phyloP scores from a whole-genome alignment of 2,329 filamentous ascomycete genomes.

The Stagonosporopsis tanaceti region DNA sequence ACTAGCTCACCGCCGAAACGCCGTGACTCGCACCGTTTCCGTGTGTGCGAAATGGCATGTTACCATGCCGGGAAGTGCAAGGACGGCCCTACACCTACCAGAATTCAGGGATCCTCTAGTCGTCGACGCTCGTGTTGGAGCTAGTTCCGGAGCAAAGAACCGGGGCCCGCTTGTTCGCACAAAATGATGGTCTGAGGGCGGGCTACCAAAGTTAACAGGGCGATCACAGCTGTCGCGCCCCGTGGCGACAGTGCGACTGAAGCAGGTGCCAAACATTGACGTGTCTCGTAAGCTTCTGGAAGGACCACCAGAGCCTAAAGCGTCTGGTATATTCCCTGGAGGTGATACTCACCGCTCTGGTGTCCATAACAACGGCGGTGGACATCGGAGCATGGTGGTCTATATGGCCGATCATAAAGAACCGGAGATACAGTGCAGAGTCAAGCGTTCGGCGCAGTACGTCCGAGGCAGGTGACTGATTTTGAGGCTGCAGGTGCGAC shows the following conservation, averaged over 20 bases:
- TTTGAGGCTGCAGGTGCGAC: slow-evolving; percentile 17
- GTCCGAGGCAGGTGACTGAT: slow-evolving; percentile 16
- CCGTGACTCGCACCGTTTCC: slow-evolving; percentile 14
- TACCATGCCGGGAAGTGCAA: slow-evolving; percentile 12
- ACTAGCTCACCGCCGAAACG: slow-evolving; percentile 15
- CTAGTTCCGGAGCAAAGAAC: slow-evolving; percentile 17
- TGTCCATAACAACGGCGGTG: slow-evolving; percentile 20
- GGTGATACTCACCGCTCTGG: slow-evolving; percentile 27
- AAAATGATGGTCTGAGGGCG: slow-evolving; percentile 19
- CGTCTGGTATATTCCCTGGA: slow-evolving; percentile 16
- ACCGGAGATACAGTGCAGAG: slow-evolving; percentile 16
- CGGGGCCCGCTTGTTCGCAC: slow-evolving; percentile 24
- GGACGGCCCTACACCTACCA: slow-evolving; percentile 18
- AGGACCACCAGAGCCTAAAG: slow-evolving; percentile 16
- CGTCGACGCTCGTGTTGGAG: slow-evolving; percentile 11
- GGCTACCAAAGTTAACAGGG: slow-evolving; percentile 19
- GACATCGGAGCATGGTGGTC: slow-evolving; percentile 11
- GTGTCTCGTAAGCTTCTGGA: slow-evolving; percentile 23
- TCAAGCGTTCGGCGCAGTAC: slow-evolving; percentile 16
- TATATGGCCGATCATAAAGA: slow-evolving; percentile 14
- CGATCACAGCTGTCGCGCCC: slow-evolving; percentile 36
- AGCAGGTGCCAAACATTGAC: slow-evolving; percentile 27
- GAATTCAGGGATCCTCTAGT: slow-evolving; percentile 12
- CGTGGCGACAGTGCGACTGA: slow-evolving; percentile 19
- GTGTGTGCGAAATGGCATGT: slow-evolving; percentile 5